Base-by-base conservation (phyloP, 2,329 filamentous ascomycete species). In the Pseudogymnoascus sp. region DNA sequence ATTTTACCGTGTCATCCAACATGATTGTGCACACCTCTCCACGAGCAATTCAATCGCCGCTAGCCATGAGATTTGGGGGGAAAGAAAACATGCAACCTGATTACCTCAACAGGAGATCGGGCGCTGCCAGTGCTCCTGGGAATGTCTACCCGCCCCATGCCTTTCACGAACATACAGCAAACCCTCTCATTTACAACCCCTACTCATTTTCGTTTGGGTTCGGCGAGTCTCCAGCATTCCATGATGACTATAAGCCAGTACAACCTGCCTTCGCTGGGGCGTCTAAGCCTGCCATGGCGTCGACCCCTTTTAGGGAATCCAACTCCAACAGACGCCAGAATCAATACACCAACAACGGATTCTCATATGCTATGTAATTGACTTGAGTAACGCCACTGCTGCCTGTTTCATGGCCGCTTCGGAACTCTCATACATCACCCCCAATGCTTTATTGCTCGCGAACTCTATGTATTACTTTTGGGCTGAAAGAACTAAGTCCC, bases 141-240 rank as follows among this genome's bases (percentile, higher is more conserved):
- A 66, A 67, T 59, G 62, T 66, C 32, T 70, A 66, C 18, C 64
- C 68, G n/a, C 37, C 65, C 16, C 69, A 70, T 30, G 57, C 67
- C 20, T 69, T 67, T 50, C 64, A 67, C 38, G 68, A 70, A 20
- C 50, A 66, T 8, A 64, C 63, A 20, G 62, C 62, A 18, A 71
- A 71, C 32, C 70, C 70, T 16, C 67, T 72, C 9, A 70, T 66
- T 61, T 65, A 63, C 39, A 64, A 67, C 12, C 54, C 54, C n/a
- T 66, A 66, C 50, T 59, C 64, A 16, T 64, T 64, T 28, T 61
- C 67, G 6, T 68, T 63, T 47, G 60, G 54, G 16, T 66, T 64
- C 59, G 61, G 58, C 22, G 62, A 63, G 11, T n/a, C 34, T 38
- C 57, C 34, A 18, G 32, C 37, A 37, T 58, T 58, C 34, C 57